Percentiles rank a stretch among this genome's conserved stretches.
Conservation (phyloP, 148 eudicot species). For the Arctostaphylos glauca region DNA sequence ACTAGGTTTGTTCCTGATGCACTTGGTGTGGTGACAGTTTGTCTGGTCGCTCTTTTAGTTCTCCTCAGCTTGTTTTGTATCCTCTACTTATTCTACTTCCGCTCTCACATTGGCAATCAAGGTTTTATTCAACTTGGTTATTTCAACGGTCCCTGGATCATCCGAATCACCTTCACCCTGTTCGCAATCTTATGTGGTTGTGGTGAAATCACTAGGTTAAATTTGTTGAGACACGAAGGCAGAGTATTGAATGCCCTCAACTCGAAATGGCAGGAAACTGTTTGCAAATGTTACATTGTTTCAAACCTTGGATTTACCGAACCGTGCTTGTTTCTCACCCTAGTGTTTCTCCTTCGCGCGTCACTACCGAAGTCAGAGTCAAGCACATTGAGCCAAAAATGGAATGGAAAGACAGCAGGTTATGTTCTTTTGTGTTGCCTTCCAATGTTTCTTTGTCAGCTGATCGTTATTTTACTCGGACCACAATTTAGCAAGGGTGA, state of each 20-base stretch:
- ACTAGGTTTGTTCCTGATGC: slow-evolving; percentile 88
- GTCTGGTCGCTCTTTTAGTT: slow-evolving; percentile 58
- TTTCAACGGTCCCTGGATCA: slow-evolving; percentile 89
- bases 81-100: slow-evolving; percentile 67
- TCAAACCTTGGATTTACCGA: slow-evolving; percentile 93
- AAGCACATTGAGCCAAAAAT: slow-evolving; percentile 51
- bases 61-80: slow-evolving; percentile 74
- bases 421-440: slow-evolving; percentile 72
- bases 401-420: slow-evolving; percentile 72
- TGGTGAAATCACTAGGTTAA: slow-evolving; percentile 71
- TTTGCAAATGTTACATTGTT: slow-evolving; percentile 88
- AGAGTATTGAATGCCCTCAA: slow-evolving; percentile 46
- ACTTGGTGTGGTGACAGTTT: slow-evolving; percentile 96
- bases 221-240: slow-evolving; percentile 60
- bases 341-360: slow-evolving; percentile 74
- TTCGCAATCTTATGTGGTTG: slow-evolving; percentile 81
- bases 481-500: slow-evolving; percentile 43
- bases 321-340: slow-evolving; percentile 82
- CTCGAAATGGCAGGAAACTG: slow-evolving; percentile 69
- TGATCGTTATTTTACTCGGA: slow-evolving; percentile 53
- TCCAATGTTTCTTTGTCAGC: slow-evolving; percentile 68
- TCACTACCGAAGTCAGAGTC: slow-evolving; percentile 64
- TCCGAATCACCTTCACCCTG: slow-evolving; percentile 57
- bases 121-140: slow-evolving; percentile 60
- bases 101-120: slow-evolving; percentile 48